Evolutionary conservation across 2,329 filamentous ascomycete species (phyloP), one percentile per base, ranked within the genome.

Genomic region (Didymella lethalis): DNA sequence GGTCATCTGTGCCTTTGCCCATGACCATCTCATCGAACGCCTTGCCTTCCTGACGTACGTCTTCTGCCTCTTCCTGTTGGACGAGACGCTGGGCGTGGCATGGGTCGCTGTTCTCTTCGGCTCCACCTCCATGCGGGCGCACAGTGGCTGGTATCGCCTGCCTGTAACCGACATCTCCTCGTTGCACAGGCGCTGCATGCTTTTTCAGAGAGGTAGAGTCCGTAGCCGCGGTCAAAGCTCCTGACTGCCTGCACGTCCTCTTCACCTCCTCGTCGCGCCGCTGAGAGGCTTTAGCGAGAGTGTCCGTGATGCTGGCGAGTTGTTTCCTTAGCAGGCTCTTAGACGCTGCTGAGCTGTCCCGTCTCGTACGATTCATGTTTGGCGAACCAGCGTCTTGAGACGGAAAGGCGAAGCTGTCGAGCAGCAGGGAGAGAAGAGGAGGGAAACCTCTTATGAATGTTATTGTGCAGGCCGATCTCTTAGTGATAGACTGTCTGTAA

Each of bases 261-360:
- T 36, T 46, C 31, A 62, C 18, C n/a, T 63, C 57, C 12, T 48
- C 36, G 18, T 69, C 57, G 12, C 61, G 62, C n/a, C 61, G 61
- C 36, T 57, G 58, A 2, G 64, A 64, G 7, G 61, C 64, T 48
- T 55, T 57, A 20, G 54, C 28, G 3, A 71, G 54, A 6, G 58
- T 64, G 14, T 67, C 54, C 0, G 60, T 54, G 29, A 70, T 71
- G 48, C 31, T 64, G 7, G 61, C 63, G 8, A 71, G 44, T 12
- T 70, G 68, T 14, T 50, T 62, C 29, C 36, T 49, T 11, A 65
- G 55, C 3, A 68, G 28, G 14, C 44, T 46, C 7, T 46, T 63
- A 16, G 45, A 54, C n/a, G 49, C 31, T 32, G 29, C 40, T 0
- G 60, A 44, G 14, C 40, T 20, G 3, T 26, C 43, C 25, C 29